Evolutionary conservation across 352 stramenopile genomes (phyloP).

Genomic region (Sclerospora graminicola): DNA sequence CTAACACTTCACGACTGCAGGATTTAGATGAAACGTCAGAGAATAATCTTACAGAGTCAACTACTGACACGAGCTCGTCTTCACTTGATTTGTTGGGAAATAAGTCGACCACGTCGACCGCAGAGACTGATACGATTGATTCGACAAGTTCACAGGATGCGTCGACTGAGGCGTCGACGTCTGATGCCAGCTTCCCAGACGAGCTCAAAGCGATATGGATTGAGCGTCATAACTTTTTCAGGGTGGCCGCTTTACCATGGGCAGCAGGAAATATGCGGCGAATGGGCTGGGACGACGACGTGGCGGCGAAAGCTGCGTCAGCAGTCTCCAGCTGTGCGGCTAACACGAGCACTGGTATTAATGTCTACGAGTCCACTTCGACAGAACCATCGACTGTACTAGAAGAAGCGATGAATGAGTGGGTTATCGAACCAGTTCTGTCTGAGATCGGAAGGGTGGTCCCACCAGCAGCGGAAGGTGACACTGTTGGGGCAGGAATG

Average conservation of each 20-base stretch:
- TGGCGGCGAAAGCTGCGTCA: constrained; percentile 32
- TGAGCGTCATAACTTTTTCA: constrained; percentile 70
- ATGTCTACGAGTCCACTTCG: constrained; percentile 32
- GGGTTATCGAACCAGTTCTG: constrained; percentile 34
- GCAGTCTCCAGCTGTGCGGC: constrained; percentile 31
- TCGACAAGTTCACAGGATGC: background rate
- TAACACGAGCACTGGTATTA: constrained; percentile 28
- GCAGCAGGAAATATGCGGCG: constrained; percentile 53
- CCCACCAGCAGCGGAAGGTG: constrained; percentile 17
- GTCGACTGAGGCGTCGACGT: constrained; percentile 7
- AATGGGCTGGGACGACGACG: constrained; percentile 46
- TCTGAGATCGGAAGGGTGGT: constrained; percentile 19
- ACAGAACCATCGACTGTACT: constrained; percentile 22
- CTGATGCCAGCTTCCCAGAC: constrained; percentile 16
- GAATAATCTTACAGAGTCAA: too few relatives aligned
- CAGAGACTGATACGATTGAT: background rate
- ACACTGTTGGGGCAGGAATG: constrained; percentile 39
- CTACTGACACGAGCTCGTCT: too few relatives aligned
- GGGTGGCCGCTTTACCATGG: constrained; percentile 46
- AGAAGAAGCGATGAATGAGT: constrained; percentile 44
- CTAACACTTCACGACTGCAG: constrained; percentile 4
- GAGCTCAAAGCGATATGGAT: constrained; percentile 54
- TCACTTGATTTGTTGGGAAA: background rate
- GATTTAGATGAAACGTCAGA: background rate
- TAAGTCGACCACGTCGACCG: constrained; percentile 1